Evolutionary conservation across 2,329 filamentous ascomycete species (phyloP), one percentile per base, ranked within the genome.

Genomic region (Hortaea werneckii): DNA sequence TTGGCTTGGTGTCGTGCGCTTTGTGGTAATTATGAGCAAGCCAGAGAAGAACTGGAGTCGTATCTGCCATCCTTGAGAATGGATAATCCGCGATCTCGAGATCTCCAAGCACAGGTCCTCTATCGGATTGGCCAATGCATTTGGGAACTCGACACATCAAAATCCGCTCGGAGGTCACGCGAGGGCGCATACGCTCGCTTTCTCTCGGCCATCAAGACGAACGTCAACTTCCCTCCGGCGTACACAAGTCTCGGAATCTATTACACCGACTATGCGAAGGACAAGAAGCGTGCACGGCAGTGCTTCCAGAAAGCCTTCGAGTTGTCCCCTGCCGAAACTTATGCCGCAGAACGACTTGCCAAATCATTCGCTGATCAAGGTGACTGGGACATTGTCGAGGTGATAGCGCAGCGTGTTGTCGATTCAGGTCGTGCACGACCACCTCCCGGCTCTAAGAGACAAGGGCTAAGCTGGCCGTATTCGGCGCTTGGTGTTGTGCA

Each of bases 291-390:
- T 59, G 87, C 90, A 6, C 78, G 86, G n/a, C 82, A 85, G 52
- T 96, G 90, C 62, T 96, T 96, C 58, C 87, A 95, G 58, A 95
- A 96, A 63, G 92, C 92, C 0, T 85, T 98, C 42, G 92, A 98
- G 64, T 70, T 98, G 3, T 98, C 92, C 0, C 71, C 87, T 0
- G 82, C 85, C 0, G 92, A 98, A 61, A 78, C 95, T 1, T 75
- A 83, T 54, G 87, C 92, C 32, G 92, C 92, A 0, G 87, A 96
- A 64, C 79, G 87, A 28, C 76, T 98, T 11, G 89, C 92, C 1
- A 78, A 79, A 48, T 82, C 81, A 0, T 98, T 95, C 63, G 90
- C 94, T 0, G 82, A 94, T 44, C 82, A 88, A 54, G 81, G 85
- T 34, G 92, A 98, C 58, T 98, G 92, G 92, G 92, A 96, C 54